phyloP scores from a whole-genome alignment of 441 rosid species.

The Mallotus repandus region DNA sequence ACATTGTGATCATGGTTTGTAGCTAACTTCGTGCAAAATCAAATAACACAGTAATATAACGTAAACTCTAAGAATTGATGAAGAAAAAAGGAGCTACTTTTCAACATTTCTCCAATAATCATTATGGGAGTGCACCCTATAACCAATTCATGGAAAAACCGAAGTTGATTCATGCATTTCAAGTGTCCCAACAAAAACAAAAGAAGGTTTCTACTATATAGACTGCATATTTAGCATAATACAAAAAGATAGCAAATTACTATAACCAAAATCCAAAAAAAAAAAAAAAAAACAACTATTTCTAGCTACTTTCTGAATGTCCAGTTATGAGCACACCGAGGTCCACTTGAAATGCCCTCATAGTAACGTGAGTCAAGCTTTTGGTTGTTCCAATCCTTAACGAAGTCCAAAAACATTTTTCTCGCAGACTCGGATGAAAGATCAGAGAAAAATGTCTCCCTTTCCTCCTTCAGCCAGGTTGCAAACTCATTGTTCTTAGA shows the following conservation, averaged over 20 bases:
- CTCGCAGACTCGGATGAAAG: slow-evolving; percentile 81
- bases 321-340: slow-evolving; percentile 85
- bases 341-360: slow-evolving; percentile 78
- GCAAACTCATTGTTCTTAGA: slow-evolving; percentile 87
- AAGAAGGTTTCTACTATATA: neutral
- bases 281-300: neutral
- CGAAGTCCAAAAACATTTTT: slow-evolving; percentile 54
- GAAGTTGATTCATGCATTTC: neutral
- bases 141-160: neutral
- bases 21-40: too few species aligned
- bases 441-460: slow-evolving; percentile 65
- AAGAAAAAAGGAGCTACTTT: neutral
- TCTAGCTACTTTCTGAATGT: slow-evolving; percentile 42
- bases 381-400: slow-evolving; percentile 72
- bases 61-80: too few species aligned
- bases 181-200: neutral
- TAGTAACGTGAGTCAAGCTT: slow-evolving; percentile 72
- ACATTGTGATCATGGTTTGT: too few species aligned
- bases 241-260: neutral
- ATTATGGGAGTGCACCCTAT: neutral
- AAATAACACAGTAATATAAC: too few species aligned
- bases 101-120: neutral
- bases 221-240: neutral
- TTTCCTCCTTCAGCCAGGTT: slow-evolving; percentile 87
- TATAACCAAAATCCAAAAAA: too few species aligned